Evolutionary conservation across 2,329 filamentous ascomycete species (phyloP), one percentile per base, ranked within the genome.

Genomic region (Stagonosporopsis tanaceti): DNA sequence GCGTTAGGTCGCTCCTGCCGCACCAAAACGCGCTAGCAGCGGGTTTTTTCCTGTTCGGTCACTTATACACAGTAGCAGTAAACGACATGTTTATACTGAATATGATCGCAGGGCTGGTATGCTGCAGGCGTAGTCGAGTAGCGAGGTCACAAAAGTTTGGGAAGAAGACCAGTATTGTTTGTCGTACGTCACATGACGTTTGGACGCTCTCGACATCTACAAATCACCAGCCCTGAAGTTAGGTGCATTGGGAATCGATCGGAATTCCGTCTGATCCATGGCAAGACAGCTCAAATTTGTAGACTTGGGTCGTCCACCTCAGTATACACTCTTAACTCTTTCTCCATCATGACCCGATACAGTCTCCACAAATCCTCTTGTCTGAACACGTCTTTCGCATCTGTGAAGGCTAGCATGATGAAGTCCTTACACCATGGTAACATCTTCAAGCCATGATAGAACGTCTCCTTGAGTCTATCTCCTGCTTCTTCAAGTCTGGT

Each of bases 401-500:
- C 58, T 7, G 60, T 77, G 55, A 89, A 86, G 0, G 84, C 87
- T 25, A 84, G 57, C 74, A 89, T 79, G 40, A 86, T 75, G 45
- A 87, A 80, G 35, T 82, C 79, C 70, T 90, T 89, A 1, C 80
- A 82, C 87, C 87, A 90, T 0, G 88, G 88, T 66, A 87, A 80
- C 15, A 79, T 76, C 40, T 81, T 77, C 60, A 90, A 65, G 0
- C 84, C 86, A 32, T 83, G 77, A 56, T 85, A 83, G 64, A 85
- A 85, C 0, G 85, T 78, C 1, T 81, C 76, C 60, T 81, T 85
- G 3, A 82, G 80, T 47, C 77, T 74, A 3, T 61, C 56, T 6
- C 81, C 72, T 8, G 77, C 72, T 3, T 75, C 74, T 6, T 66
- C 60, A 1, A 64, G 11, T 15, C 62, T 46, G 1, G 8, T 39